Percentiles rank a stretch among this genome's conserved stretches.
Evolutionary conservation across 768 basidiomycete species (phyloP).

Genomic region (Scleroderma citrinum): DNA sequence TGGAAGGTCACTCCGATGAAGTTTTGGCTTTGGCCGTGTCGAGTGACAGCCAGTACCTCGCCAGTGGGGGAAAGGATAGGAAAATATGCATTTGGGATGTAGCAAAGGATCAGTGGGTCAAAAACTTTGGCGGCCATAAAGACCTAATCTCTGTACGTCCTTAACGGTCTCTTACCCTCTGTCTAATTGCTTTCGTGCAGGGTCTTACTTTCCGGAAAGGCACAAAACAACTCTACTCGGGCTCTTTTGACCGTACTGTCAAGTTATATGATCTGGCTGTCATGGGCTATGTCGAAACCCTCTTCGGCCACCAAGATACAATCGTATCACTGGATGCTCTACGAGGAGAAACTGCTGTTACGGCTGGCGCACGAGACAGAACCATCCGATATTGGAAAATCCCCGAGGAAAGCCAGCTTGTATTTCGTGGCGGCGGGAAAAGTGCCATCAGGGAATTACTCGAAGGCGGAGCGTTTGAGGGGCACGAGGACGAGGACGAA

Average conservation of each 20-base stretch:
- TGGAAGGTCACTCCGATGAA: constrained; percentile 82
- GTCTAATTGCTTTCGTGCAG: constrained; percentile 34
- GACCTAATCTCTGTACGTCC: constrained; percentile 61
- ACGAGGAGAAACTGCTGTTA: constrained; percentile 78
- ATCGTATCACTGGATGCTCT: constrained; percentile 75
- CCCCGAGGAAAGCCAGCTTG: constrained; percentile 88
- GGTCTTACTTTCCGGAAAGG: constrained; percentile 72
- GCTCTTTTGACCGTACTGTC: constrained; percentile 81
- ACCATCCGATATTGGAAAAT: constrained; percentile 96
- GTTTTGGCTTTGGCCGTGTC: constrained; percentile 81
- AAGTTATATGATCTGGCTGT: constrained; percentile 82
- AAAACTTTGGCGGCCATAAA: constrained; percentile 73
- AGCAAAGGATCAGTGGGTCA: constrained; percentile 69
- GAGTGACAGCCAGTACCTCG: constrained; percentile 78
- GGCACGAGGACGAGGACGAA: constrained; percentile 45
- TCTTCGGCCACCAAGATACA: constrained; percentile 95
- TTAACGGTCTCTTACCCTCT: constrained; percentile 28
- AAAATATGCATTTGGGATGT: constrained; percentile 83
- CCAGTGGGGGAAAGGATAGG: constrained; percentile 82
- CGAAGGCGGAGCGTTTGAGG: constrained; percentile 69
- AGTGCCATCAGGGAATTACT: constrained; percentile 74
- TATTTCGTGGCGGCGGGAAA: constrained; percentile 92
- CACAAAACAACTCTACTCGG: constrained; percentile 62
- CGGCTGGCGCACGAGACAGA: constrained; percentile 85
- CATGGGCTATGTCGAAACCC: constrained; percentile 90